Evolutionary conservation across 306 rosid species (phyloP).

Genomic region (Begonia peltatifolia): DNA sequence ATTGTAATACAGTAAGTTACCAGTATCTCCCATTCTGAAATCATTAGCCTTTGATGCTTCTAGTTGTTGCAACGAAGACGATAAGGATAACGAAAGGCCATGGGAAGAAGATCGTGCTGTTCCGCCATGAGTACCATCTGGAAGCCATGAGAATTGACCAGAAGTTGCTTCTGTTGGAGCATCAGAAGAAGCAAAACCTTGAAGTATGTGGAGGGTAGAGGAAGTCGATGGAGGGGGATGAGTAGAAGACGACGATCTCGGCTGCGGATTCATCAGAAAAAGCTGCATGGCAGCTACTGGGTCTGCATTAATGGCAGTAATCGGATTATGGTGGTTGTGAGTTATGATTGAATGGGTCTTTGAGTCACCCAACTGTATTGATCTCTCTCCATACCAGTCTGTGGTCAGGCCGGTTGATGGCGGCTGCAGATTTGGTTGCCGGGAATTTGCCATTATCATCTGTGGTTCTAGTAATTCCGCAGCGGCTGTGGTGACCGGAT

Average conservation of each 20-base stretch:
- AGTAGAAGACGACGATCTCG: constrained; percentile 59
- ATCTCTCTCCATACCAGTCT: constrained; percentile 62
- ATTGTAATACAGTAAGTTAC: constrained; percentile 4
- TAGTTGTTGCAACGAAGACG: constrained; percentile 13
- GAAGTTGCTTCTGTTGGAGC: constrained; percentile 2
- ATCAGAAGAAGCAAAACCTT: not conserved
- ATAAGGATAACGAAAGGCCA: constrained; percentile 11
- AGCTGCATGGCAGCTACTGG: constrained; percentile 99
- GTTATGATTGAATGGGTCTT: constrained; percentile 21
- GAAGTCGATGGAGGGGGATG: constrained; percentile 23
- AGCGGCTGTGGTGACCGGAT: constrained; percentile 17
- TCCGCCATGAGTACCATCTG: not conserved
- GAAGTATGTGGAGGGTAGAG: constrained; percentile 16
- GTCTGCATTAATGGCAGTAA: constrained; percentile 57
- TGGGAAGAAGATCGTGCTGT: constrained; percentile 1
- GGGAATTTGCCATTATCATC: constrained; percentile 10
- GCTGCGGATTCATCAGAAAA: constrained; percentile 73
- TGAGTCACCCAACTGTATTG: constrained; percentile 7
- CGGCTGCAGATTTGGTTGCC: constrained; percentile 20
- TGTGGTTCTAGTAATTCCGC: constrained; percentile 41
- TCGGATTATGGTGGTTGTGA: constrained; percentile 34
- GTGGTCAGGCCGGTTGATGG: constrained; percentile 5
- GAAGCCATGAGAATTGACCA: constrained; percentile 11
- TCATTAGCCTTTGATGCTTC: constrained; percentile 6
- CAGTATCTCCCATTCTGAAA: constrained; percentile 6